phyloP scores from a whole-genome alignment of 768 basidiomycete species.

The Sarcodon aspratus region DNA sequence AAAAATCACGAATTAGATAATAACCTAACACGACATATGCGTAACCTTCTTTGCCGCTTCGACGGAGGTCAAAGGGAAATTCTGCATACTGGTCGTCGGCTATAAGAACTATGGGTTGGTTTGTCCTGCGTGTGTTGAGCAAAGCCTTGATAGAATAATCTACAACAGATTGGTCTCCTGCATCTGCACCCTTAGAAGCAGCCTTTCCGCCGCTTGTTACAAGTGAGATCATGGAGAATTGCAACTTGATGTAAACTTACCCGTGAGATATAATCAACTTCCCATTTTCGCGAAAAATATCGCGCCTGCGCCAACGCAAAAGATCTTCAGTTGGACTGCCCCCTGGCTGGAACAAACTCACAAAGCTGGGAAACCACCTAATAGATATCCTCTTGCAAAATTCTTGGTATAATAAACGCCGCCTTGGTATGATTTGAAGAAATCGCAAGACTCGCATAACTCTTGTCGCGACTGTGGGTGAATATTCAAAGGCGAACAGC shows the following conservation, averaged over 20 bases:
- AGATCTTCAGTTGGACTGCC: conserved; percentile 5
- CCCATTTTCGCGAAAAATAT: conserved; percentile 53
- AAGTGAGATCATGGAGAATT: not conserved
- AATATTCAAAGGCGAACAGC: not conserved
- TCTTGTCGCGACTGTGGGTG: conserved; percentile 62
- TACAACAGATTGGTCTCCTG: conserved; percentile 55
- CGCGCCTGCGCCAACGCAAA: conserved; percentile 35
- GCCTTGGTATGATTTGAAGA: conserved; percentile 68
- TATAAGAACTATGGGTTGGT: conserved; percentile 55
- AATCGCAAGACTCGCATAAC: conserved; percentile 69
- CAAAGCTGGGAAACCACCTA: conserved; percentile 62
- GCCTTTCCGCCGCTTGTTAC: conserved; percentile 56
- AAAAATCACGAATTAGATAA: conserved; percentile 60
- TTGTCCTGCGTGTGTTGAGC: conserved; percentile 39
- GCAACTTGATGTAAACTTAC: conserved; percentile 26
- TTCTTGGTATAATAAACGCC: conserved; percentile 62
- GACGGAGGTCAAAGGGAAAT: conserved; percentile 58
- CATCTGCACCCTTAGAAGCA: conserved; percentile 37
- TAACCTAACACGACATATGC: conserved; percentile 53
- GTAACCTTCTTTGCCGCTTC: conserved; percentile 24
- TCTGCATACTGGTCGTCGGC: conserved; percentile 63
- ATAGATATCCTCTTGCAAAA: conserved; percentile 62
- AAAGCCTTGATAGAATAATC: conserved; percentile 67
- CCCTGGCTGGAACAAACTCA: conserved; percentile 15
- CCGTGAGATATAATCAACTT: conserved; percentile 77